These are phyloP conservation scores for Pseudovirgaria hyperparasitica DNA, from an alignment of 2,329 filamentous ascomycete species.

Conservation along the genomic window DNA sequence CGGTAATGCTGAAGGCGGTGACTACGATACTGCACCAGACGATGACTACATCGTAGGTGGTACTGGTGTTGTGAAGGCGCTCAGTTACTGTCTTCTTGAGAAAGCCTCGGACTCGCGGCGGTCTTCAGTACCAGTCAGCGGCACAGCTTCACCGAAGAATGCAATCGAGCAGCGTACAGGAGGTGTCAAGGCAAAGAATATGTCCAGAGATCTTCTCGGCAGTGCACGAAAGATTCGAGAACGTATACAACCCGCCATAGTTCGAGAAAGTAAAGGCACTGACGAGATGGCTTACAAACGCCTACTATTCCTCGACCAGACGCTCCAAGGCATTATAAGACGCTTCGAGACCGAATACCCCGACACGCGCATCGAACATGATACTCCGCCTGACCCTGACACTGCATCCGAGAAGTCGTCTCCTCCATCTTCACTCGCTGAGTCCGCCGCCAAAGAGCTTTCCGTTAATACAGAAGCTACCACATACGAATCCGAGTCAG, in stretches of 20 bases:
- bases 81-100: constrained; percentile 82
- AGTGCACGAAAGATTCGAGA: constrained; percentile 81
- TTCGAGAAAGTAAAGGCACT: constrained; percentile 55
- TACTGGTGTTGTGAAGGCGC: constrained; percentile 85
- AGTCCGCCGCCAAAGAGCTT: constrained; percentile 15
- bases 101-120: constrained; percentile 45
- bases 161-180: constrained; percentile 11
- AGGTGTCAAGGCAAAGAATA: constrained; percentile 55
- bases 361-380: constrained; percentile 52
- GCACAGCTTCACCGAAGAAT: constrained; percentile 40
- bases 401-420: constrained; percentile 18
- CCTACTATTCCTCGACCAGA: constrained; percentile 76
- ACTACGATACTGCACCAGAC: constrained; percentile 61
- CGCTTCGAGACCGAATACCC: constrained; percentile 95
- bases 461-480: constrained; percentile 17
- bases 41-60: constrained; percentile 94
- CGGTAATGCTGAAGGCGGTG: constrained; percentile 49
- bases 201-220: constrained; percentile 79
- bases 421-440: constrained; percentile 15
- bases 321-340: constrained; percentile 80
- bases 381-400: constrained; percentile 10
- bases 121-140: constrained; percentile 31
- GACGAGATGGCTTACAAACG: constrained; percentile 68
- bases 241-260: constrained; percentile 70
- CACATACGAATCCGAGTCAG: constrained; percentile 26